Conservation (phyloP, 345 rosid genomes). For the Ailanthus altissimus region DNA sequence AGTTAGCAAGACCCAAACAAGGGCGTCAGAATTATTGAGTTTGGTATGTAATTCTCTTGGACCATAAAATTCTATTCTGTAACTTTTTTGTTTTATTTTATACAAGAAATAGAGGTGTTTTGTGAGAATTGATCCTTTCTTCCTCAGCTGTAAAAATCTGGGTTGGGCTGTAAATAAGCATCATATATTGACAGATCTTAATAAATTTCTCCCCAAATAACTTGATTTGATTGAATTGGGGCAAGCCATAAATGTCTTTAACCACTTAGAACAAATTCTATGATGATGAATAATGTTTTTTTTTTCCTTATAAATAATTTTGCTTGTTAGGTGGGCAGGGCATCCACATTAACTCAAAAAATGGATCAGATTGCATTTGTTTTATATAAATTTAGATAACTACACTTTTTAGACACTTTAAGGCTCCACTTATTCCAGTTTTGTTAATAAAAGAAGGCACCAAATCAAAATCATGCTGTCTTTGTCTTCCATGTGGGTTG, state of each 20-base stretch:
- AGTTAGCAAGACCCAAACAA: no score
- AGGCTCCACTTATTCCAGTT: neutral
- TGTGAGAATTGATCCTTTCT: no score
- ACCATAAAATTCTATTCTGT: neutral
- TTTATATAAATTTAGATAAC: neutral
- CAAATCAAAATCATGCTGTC: constrained; percentile 9
- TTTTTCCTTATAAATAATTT: no score
- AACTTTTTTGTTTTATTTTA: neutral
- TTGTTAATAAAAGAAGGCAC: neutral
- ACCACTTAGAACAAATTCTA: no score
- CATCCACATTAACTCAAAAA: neutral
- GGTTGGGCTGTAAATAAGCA: no score
- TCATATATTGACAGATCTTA: no score
- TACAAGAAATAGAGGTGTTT: neutral
- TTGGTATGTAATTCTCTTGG: neutral
- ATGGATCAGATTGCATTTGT: neutral
- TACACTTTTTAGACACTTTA: constrained; percentile 6
- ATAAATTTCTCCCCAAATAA: no score
- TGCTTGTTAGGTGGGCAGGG: neutral
- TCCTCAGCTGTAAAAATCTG: no score
- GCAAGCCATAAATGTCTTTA: no score
- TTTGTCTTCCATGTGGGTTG: constrained; percentile 24
- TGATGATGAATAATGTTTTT: no score
- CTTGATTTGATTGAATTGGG: no score
- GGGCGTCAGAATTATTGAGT: neutral